phyloP scores from a whole-genome alignment of 805 yeast species.

The Candida mattraensis region DNA sequence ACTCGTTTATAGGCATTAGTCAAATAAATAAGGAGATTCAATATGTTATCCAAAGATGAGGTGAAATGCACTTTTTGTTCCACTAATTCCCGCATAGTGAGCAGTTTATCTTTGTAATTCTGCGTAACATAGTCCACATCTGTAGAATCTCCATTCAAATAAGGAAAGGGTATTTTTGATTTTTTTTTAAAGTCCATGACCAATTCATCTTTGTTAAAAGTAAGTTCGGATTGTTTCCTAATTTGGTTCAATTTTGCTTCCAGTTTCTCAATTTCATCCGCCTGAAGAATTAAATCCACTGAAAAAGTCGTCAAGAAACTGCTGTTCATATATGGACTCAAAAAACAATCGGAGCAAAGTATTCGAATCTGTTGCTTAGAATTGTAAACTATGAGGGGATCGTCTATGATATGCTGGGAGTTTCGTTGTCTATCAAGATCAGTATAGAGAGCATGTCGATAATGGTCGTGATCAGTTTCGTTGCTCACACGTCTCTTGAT shows the following conservation, averaged over 20 bases:
- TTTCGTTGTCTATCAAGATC: slow-evolving; percentile 10
- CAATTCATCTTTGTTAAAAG: no score
- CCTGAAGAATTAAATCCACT: slow-evolving; percentile 14
- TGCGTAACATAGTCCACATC: slow-evolving; percentile 15
- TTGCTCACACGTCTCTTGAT: slow-evolving; percentile 21
- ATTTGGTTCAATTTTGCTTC: neutral
- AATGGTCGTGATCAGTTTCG: slow-evolving; percentile 21
- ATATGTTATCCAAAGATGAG: slow-evolving; percentile 8
- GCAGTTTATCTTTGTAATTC: slow-evolving; percentile 16
- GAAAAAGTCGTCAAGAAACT: slow-evolving; percentile 5
- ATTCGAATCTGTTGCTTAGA: slow-evolving; percentile 12
- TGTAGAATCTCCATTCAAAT: slow-evolving; percentile 11
- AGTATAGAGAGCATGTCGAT: slow-evolving; percentile 20
- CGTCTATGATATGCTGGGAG: neutral
- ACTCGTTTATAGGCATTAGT: slow-evolving; percentile 6
- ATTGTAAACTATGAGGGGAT: slow-evolving; percentile 4
- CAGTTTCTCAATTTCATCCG: slow-evolving; percentile 2
- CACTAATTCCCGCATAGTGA: slow-evolving; percentile 12
- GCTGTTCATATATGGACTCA: slow-evolving; percentile 3
- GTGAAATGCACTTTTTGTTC: slow-evolving; percentile 3
- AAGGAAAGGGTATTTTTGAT: slow-evolving; percentile 15
- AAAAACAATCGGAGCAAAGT: slow-evolving; percentile 10
- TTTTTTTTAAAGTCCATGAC: slow-evolving; percentile 2
- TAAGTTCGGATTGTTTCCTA: slow-evolving; percentile 3
- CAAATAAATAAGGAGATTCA: slow-evolving; percentile 11